Base-by-base conservation (phyloP, 257 asterid species). In the Plantago ovata region DNA sequence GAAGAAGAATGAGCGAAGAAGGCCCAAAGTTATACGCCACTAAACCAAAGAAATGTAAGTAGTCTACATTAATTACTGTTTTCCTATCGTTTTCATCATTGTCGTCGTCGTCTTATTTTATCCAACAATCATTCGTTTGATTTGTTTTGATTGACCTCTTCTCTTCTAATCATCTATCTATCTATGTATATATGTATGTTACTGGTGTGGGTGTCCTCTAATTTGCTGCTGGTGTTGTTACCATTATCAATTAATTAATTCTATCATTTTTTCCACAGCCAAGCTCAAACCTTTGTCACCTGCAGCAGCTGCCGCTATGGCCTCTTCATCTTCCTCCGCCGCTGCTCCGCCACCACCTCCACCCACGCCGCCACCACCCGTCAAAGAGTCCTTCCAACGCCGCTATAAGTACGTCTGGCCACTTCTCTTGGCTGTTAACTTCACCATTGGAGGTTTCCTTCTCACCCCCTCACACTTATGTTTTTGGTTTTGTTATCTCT, bases 341-440 rank as follows among this genome's bases (percentile, higher is more conserved):
- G 11, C 36, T 13, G 36, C 32, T 38, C 61, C 48, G 0, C 61
- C 47, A 1, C 60, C 49, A 12, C 61, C 32, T 9, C 58, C 41
- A 0, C 12, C 41, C 3, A n/a, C 75, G 3, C 76, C 86, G 2
- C 71, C 49, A 40, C n/a, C 65, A 51, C 84, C 66, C 6, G 72
- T 61, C 2, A 81, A 75, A 81, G 94, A 81, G 72, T 75, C 96
- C 3, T 69, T 85, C 39, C 18, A 58, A 22, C 85, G 91, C 20
- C 93, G 95, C 24, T 78, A 78, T 66, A 85, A 67, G 86, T 83
- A 81, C 68, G 43, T 83, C 54, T 78, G 81, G 83, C 91, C 95
- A 53, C 71, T 87, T 58, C 79, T 86, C 43, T 52, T 91, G 82
- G 85, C 72, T 40, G 81, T 82, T 75, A 87, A 89, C 73, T 77